Percentiles rank a stretch among this genome's conserved stretches.
Evolutionary conservation across 148 eudicot species (phyloP).

Genomic region (Vaccinium darrowii): DNA sequence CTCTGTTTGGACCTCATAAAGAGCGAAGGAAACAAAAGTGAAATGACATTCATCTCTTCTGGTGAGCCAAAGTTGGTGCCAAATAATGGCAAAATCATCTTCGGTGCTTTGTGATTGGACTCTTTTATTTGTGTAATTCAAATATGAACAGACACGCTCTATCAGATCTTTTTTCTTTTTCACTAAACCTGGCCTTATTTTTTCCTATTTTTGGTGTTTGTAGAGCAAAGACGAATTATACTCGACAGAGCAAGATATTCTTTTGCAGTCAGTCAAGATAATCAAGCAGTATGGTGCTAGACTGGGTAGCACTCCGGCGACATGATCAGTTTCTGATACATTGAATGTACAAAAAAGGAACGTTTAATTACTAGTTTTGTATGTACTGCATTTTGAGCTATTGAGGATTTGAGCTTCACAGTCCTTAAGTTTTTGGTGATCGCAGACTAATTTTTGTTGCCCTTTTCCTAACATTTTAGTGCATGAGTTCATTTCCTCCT

Average conservation of each 20-base stretch:
- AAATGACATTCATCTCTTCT: neutral
- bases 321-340: neutral
- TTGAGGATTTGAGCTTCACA: neutral
- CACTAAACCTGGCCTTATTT: neutral
- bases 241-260: constrained; percentile 72
- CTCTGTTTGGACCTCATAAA: neutral
- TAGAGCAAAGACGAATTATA: constrained; percentile 71
- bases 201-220: constrained; percentile 17
- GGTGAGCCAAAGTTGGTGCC: neutral
- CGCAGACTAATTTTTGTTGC: neutral
- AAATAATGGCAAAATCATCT: neutral
- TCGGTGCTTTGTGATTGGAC: neutral
- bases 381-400: neutral
- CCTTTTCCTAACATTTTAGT: neutral
- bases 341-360: neutral
- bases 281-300: constrained; percentile 76
- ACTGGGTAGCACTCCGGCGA: constrained; percentile 17
- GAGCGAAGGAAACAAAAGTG: neutral
- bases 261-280: constrained; percentile 68
- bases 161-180: neutral
- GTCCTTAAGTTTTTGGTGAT: neutral
- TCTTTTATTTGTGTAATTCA: neutral
- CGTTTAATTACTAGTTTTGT: neutral
- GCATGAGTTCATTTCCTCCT: neutral
- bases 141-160: neutral